Evolutionary conservation across 2,329 filamentous ascomycete species (phyloP).

Genomic region (Immersiporthe knoxdaviesiana): DNA sequence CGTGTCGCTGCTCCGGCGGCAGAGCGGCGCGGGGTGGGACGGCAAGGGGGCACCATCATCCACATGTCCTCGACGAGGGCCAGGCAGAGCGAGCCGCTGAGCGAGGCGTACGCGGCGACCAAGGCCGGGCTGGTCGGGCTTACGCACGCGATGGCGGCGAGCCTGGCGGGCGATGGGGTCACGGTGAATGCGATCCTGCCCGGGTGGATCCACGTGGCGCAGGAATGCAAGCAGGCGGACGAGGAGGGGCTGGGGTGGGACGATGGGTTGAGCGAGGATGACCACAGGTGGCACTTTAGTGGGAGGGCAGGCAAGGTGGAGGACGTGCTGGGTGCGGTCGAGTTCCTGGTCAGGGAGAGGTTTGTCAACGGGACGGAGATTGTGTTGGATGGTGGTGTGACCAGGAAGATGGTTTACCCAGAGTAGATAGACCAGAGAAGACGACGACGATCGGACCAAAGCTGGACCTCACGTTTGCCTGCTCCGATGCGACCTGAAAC

Average conservation of each 20-base stretch:
- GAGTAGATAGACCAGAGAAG: too few species aligned
- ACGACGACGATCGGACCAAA: too few species aligned
- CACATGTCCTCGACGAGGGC: slow-evolving; percentile 55
- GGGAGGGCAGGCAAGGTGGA: slow-evolving; percentile 54
- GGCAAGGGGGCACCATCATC: slow-evolving; percentile 41
- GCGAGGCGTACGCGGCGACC: slow-evolving; percentile 53
- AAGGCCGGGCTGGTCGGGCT: slow-evolving; percentile 56
- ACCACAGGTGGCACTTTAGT: slow-evolving; percentile 53
- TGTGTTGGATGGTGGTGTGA: slow-evolving; percentile 39
- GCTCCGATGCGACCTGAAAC: slow-evolving; percentile 1
- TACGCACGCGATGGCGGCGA: slow-evolving; percentile 52
- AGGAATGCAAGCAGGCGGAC: slow-evolving; percentile 41
- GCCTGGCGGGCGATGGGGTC: slow-evolving; percentile 46
- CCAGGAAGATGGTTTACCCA: slow-evolving; percentile 39
- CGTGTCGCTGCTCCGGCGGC: slow-evolving; percentile 34
- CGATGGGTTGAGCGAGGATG: slow-evolving; percentile 47
- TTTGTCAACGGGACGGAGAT: slow-evolving; percentile 38
- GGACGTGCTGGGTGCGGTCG: slow-evolving; percentile 40
- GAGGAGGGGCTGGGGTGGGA: slow-evolving; percentile 47
- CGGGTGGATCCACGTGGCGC: slow-evolving; percentile 55
- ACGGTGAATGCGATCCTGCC: slow-evolving; percentile 53
- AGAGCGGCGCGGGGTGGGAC: slow-evolving; percentile 12
- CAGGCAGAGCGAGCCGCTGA: slow-evolving; percentile 51
- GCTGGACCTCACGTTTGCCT: neutral
- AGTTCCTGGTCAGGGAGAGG: slow-evolving; percentile 35